A percentile compares a stretch with the other conserved stretches of the same genome.
Evolutionary conservation across 1,139 yeast genomes (phyloP).

Genomic region (Kurtzmaniella natalensis): DNA sequence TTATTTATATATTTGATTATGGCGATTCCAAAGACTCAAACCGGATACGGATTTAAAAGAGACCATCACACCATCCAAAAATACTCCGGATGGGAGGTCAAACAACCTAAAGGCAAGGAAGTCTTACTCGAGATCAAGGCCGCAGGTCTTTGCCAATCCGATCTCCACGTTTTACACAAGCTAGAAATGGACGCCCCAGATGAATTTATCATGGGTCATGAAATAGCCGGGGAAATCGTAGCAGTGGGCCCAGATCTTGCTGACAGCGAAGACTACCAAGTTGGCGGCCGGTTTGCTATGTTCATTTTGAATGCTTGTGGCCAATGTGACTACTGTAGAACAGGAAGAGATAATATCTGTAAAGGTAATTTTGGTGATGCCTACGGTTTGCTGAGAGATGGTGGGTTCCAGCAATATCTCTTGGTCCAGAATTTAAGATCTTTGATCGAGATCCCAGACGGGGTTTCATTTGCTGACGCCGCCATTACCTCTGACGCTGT

Average conservation of each 20-base stretch:
- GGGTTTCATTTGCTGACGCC: conserved; percentile 40
- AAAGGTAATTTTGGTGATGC: conserved; percentile 15
- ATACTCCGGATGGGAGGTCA: conserved; percentile 31
- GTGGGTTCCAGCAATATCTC: conserved; percentile 49
- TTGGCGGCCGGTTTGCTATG: conserved; percentile 36
- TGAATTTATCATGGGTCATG: conserved; percentile 53
- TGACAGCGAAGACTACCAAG: conserved; percentile 20
- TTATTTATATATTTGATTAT: no score
- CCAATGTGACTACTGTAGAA: conserved; percentile 36
- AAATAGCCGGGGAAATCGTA: conserved; percentile 48
- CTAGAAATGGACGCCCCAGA: conserved; percentile 17
- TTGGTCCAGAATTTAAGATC: conserved; percentile 32
- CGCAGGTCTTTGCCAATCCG: conserved; percentile 52
- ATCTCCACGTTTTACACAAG: conserved; percentile 40
- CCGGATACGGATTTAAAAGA: conserved; percentile 23
- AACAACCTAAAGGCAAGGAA: conserved; percentile 30
- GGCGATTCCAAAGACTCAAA: conserved; percentile 14
- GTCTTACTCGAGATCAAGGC: conserved; percentile 46
- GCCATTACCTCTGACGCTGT: conserved; percentile 50
- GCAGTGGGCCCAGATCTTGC: conserved; percentile 34
- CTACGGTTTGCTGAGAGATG: conserved; percentile 43
- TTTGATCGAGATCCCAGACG: conserved; percentile 44
- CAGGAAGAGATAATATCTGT: conserved; percentile 42
- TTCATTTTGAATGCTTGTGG: conserved; percentile 42
- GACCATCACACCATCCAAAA: conserved; percentile 18